Percentiles rank a stretch among this genome's conserved stretches.
Conservation (phyloP, 306 rosid genomes). For the Sindora glabra region DNA sequence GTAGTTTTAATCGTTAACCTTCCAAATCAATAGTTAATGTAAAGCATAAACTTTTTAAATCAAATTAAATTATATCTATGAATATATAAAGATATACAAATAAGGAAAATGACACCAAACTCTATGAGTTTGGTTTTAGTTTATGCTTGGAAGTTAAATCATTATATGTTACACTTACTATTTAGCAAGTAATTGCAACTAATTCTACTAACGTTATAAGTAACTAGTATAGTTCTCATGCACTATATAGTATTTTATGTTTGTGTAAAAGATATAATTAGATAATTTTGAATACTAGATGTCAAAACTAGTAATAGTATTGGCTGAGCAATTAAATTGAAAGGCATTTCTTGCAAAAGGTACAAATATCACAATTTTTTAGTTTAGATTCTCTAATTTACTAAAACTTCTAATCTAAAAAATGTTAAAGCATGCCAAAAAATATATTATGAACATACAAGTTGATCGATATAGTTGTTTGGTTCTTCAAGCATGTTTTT, state of each 20-base stretch:
- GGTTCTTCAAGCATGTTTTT: conserved; percentile 72
- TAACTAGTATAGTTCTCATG: conserved; percentile 84
- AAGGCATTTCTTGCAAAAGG: conserved; percentile 37
- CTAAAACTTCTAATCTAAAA: conserved; percentile 56
- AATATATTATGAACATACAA: conserved; percentile 41
- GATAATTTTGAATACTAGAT: conserved; percentile 39
- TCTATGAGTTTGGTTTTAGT: not conserved
- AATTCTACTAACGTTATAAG: conserved; percentile 62
- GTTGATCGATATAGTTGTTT: conserved; percentile 79
- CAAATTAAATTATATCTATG: not conserved
- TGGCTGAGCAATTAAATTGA: conserved; percentile 56
- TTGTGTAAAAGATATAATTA: conserved; percentile 56
- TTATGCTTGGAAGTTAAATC: not conserved
- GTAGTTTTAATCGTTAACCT: not conserved
- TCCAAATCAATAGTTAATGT: not conserved
- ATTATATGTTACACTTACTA: conserved; percentile 9
- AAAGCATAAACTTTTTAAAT: not conserved
- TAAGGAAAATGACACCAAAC: not conserved
- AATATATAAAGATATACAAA: not conserved
- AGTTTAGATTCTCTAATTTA: conserved; percentile 57
- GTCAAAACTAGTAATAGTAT: conserved; percentile 47
- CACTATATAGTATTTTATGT: conserved; percentile 73
- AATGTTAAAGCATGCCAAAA: conserved; percentile 39
- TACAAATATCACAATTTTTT: conserved; percentile 17
- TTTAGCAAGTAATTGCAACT: conserved; percentile 50